phyloP scores from a whole-genome alignment of 176 grass and related monocot species.

The Aegilops speltoides region DNA sequence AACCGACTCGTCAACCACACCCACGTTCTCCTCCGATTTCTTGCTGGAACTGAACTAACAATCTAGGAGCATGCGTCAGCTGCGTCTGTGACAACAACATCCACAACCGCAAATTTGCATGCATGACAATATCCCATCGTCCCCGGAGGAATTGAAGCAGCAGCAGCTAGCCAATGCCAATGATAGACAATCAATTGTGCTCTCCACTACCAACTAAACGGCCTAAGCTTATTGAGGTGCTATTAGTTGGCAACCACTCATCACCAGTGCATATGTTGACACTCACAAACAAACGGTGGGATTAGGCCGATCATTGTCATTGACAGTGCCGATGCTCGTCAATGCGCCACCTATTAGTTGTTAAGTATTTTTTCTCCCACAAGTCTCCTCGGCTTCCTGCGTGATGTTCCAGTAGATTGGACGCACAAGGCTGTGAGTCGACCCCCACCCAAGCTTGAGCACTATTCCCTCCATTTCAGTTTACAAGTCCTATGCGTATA shows the following conservation, averaged over 20 bases:
- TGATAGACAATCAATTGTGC: not conserved
- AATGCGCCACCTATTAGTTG: not conserved
- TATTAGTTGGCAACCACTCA: slow-evolving; percentile 14
- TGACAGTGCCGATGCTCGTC: not conserved
- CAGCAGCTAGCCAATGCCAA: not conserved
- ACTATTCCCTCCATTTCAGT: too few species aligned
- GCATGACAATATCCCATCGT: not conserved
- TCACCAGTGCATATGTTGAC: not conserved
- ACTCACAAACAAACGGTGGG: not conserved
- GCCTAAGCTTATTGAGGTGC: not conserved
- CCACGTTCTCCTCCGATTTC: not conserved
- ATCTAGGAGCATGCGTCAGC: not conserved
- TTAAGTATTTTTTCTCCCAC: not conserved
- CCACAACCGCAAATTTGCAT: too few species aligned
- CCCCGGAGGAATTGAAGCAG: not conserved
- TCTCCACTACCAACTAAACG: not conserved
- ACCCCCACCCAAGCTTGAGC: not conserved
- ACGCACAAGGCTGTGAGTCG: not conserved
- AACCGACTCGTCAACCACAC: not conserved
- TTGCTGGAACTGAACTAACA: not conserved
- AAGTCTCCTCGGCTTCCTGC: not conserved
- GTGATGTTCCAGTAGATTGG: not conserved
- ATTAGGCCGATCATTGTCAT: not conserved
- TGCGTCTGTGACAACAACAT: too few species aligned
- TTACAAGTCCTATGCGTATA: too few species aligned